Percentiles rank a stretch among this genome's conserved stretches.
These are phyloP conservation scores for Tricholoma hemisulphureum DNA, from an alignment of 768 basidiomycete species.

Conservation along the genomic window DNA sequence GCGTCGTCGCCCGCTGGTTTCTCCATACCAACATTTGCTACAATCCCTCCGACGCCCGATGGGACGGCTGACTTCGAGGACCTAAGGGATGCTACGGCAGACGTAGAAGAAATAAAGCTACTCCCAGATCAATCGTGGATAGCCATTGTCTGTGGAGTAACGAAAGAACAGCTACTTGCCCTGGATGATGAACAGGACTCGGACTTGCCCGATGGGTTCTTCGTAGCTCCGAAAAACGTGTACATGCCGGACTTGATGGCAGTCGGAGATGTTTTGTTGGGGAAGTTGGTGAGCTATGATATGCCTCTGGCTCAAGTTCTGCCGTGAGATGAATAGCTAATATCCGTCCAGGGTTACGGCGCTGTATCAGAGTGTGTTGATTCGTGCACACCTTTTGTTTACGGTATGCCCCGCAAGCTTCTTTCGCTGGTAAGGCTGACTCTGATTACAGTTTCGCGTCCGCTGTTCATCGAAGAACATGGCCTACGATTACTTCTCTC, in stretches of 20 bases:
- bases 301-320: background rate
- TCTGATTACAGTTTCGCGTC: slow-evolving; percentile 57
- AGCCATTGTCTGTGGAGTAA: slow-evolving; percentile 74
- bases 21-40: slow-evolving; percentile 21
- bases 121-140: slow-evolving; percentile 75
- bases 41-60: slow-evolving; percentile 38
- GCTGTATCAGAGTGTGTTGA: slow-evolving; percentile 81
- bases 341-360: slow-evolving; percentile 61
- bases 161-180: slow-evolving; percentile 52
- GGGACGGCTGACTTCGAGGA: slow-evolving; percentile 9
- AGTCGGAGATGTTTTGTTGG: slow-evolving; percentile 69
- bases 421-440: too few relatives aligned
- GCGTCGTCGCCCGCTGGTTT: background rate
- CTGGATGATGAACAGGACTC: slow-evolving; percentile 29
- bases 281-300: slow-evolving; percentile 61
- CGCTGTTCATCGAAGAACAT: slow-evolving; percentile 79
- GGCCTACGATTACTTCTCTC: slow-evolving; percentile 66
- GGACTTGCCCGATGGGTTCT: slow-evolving; percentile 66
- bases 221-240: slow-evolving; percentile 70
- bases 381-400: slow-evolving; percentile 74
- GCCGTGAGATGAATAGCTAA: slow-evolving; percentile 1
- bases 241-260: slow-evolving; percentile 84
- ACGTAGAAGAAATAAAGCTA: slow-evolving; percentile 30
- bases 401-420: slow-evolving; percentile 57
- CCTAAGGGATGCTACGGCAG: background rate